A percentile compares a stretch with the other conserved stretches of the same genome.
These are phyloP conservation scores for Vachellia pachyceras DNA, from an alignment of 306 rosid genomes.

Conservation along the genomic window DNA sequence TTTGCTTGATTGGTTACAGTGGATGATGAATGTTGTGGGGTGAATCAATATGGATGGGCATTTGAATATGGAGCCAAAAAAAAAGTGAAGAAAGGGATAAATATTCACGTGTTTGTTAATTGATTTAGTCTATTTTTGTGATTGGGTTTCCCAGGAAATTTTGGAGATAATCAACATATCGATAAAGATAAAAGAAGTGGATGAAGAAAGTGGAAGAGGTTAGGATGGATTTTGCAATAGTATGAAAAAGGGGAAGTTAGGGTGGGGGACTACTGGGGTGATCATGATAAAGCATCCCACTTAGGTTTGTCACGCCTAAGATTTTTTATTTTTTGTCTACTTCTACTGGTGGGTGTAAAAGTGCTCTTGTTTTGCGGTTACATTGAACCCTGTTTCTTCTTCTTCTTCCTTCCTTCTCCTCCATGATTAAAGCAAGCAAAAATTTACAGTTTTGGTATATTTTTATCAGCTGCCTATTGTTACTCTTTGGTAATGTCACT, in stretches of 20 bases:
- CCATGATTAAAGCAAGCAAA: neutral
- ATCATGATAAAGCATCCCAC: slow-evolving; percentile 80
- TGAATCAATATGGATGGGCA: neutral
- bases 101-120: slow-evolving; percentile 6
- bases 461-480: neutral
- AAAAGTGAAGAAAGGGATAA: neutral
- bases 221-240: slow-evolving; percentile 32
- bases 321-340: slow-evolving; percentile 54
- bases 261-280: slow-evolving; percentile 41
- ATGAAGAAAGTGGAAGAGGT: slow-evolving; percentile 38
- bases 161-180: slow-evolving; percentile 12
- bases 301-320: slow-evolving; percentile 75
- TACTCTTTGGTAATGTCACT: slow-evolving; percentile 1
- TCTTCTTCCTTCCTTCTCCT: neutral
- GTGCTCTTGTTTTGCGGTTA: slow-evolving; percentile 48
- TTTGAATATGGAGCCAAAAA: no score
- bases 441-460: slow-evolving; percentile 15
- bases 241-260: slow-evolving; percentile 11
- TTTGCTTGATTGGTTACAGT: slow-evolving; percentile 47
- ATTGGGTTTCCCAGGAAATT: neutral
- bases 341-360: slow-evolving; percentile 55
- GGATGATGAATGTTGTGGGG: slow-evolving; percentile 27
- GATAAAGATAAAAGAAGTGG: slow-evolving; percentile 41
- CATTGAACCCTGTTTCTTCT: slow-evolving; percentile 37
- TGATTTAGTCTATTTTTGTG: neutral